Evolutionary conservation across 345 rosid species (phyloP), one percentile per base, ranked within the genome.

Genomic region (Moricandia arvensis): DNA sequence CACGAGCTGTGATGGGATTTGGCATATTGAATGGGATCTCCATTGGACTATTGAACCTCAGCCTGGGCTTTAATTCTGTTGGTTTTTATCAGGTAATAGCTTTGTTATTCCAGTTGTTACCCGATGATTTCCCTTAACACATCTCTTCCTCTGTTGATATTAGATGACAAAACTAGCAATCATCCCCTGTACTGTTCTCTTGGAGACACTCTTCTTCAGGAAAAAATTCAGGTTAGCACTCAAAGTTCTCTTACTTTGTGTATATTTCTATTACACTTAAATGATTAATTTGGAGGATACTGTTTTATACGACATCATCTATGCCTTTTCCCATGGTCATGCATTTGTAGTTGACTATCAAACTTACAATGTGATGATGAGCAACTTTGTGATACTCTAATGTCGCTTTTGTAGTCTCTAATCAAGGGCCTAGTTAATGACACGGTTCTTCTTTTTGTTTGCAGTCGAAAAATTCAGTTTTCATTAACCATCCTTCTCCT

Each of bases 161-260:
- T 78, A 96, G 99, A 96, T 96, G 99, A 96, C 99, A 30, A 96
- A 96, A 83, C 85, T 96, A 84, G 99, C 99, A 34, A 96, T 96
- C 65, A 96, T 96, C 74, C 99, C 99, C 12, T 96, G 98, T 71
- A 96, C 99, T 33, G 97, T 96, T 82, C 90, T 96, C 67, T 81
- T 96, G 90, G 99, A 96, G 90, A 96, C 98, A 4, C 83, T 96
- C 74, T 96, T 96, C 87, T 96, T 93, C 88, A 85, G 97, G 80
- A 96, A 96, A 85, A 83, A 69, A 69, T 96, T 96, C 93, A 96
- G 99, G 99, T 93, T 61, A 77, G 83, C 74, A 47, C 43, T 33
- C 66, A 66, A 33, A 12, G 41, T 29, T 45, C 51, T 54, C 37
- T 63, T 59, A 54, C 51, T 30, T 62, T 8, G 38, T 69, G 10